Evolutionary conservation across 164 flowering plant species (phyloP).

Genomic region (Macadamia tetraphylla): DNA sequence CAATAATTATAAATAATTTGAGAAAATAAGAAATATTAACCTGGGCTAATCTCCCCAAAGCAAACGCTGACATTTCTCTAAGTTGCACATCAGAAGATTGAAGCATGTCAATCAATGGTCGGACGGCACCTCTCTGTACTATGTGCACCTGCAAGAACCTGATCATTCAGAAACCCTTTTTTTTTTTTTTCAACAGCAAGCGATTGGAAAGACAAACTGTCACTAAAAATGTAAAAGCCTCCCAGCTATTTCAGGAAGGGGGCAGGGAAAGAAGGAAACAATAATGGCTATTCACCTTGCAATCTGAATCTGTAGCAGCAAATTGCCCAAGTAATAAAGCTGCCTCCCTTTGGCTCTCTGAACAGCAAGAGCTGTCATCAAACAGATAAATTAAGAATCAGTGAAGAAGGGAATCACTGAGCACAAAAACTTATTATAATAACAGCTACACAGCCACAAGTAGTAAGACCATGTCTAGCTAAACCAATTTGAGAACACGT

Average conservation of each 20-base stretch:
- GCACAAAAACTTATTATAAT: neutral
- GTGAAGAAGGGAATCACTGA: neutral
- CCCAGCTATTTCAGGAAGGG: neutral
- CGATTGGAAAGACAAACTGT: neutral
- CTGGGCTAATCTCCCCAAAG: slow-evolving; percentile 98
- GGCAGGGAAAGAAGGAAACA: neutral
- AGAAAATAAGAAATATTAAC: slow-evolving; percentile 26
- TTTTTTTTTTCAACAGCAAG: no score
- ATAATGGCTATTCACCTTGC: slow-evolving; percentile 51
- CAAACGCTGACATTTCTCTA: slow-evolving; percentile 97
- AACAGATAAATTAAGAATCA: slow-evolving; percentile 10
- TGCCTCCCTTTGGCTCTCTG: slow-evolving; percentile 94
- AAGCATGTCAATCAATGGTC: slow-evolving; percentile 95
- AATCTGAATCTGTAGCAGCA: slow-evolving; percentile 93
- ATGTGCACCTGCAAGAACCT: slow-evolving; percentile 73
- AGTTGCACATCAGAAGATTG: slow-evolving; percentile 84
- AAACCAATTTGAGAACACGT: neutral
- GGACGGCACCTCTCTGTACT: slow-evolving; percentile 97
- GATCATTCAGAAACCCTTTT: slow-evolving; percentile 1
- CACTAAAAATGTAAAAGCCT: neutral
- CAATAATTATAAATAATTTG: neutral
- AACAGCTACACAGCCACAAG: no score
- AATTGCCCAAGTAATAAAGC: slow-evolving; percentile 91
- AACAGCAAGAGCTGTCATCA: slow-evolving; percentile 72
- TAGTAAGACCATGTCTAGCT: neutral